Evolutionary conservation across 2,329 filamentous ascomycete genomes (phyloP).

Genomic region (Aspergillus aculeatus): DNA sequence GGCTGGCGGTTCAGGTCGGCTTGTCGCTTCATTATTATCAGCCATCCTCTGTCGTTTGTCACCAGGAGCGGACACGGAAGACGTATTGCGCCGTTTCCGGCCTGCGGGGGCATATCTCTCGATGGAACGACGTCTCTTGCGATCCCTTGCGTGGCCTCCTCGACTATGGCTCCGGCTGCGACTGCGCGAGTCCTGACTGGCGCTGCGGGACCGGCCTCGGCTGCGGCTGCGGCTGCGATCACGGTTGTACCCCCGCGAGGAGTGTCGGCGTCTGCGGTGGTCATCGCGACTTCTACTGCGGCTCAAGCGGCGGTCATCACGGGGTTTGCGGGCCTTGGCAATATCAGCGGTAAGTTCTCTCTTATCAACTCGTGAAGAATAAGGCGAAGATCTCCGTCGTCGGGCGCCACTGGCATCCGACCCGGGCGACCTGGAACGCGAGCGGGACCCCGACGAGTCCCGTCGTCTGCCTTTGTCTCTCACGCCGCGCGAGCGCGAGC

Average conservation of each 20-base stretch:
- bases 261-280: slow-evolving; percentile 29
- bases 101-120: slow-evolving; percentile 46
- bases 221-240: slow-evolving; percentile 25
- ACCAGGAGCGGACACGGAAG: slow-evolving; percentile 43
- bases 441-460: slow-evolving; percentile 37
- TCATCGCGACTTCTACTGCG: slow-evolving; percentile 35
- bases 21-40: slow-evolving; percentile 31
- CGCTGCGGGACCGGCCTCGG: slow-evolving; percentile 30
- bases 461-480: slow-evolving; percentile 33
- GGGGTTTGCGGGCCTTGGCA: slow-evolving; percentile 45
- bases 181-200: slow-evolving; percentile 28
- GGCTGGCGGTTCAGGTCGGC: slow-evolving; percentile 22
- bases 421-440: slow-evolving; percentile 34
- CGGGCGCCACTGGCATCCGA: slow-evolving; percentile 32
- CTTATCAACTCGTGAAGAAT: slow-evolving; percentile 42
- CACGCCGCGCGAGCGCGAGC: slow-evolving; percentile 32
- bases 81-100: slow-evolving; percentile 32
- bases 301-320: slow-evolving; percentile 44
- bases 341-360: slow-evolving; percentile 51
- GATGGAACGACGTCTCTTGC: slow-evolving; percentile 46
- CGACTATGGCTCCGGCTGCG: slow-evolving; percentile 33
- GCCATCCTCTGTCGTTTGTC: slow-evolving; percentile 44
- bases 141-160: slow-evolving; percentile 30
- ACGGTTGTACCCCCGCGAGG: not conserved
- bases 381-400: slow-evolving; percentile 46